A percentile compares a stretch with the other conserved stretches of the same genome.
phyloP scores from a whole-genome alignment of 495 filamentous ascomycete species.

The Bacidia gigantensis region DNA sequence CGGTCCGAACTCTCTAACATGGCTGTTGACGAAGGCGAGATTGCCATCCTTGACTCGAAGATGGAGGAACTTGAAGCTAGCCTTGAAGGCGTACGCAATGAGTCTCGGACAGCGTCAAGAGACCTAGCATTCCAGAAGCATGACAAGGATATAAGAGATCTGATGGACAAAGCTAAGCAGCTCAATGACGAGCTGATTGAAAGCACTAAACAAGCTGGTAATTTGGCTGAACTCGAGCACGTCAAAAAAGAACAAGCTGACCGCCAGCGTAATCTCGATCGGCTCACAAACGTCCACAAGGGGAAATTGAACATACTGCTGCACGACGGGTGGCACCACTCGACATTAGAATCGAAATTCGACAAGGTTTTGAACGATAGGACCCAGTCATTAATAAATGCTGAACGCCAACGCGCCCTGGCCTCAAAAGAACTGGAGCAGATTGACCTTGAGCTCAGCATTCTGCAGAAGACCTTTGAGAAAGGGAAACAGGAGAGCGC shows the following conservation, averaged over 20 bases:
- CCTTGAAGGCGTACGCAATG: conserved; percentile 46
- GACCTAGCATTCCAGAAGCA: conserved; percentile 52
- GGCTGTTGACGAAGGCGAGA: conserved; percentile 69
- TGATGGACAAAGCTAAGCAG: conserved; percentile 54
- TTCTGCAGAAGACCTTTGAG: conserved; percentile 49
- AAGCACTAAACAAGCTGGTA: conserved; percentile 61
- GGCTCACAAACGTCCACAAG: conserved; percentile 60
- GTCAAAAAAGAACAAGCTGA: conserved; percentile 64
- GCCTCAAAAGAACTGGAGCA: conserved; percentile 62
- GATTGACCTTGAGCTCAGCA: conserved; percentile 49
- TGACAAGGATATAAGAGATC: conserved; percentile 44
- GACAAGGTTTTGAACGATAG: conserved; percentile 45
- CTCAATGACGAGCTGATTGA: conserved; percentile 66
- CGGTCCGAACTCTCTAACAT: conserved; percentile 55
- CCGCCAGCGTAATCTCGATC: conserved; percentile 54
- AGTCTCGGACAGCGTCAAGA: conserved; percentile 46
- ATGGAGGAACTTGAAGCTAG: conserved; percentile 51
- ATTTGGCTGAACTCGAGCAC: conserved; percentile 65
- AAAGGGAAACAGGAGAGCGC: neutral
- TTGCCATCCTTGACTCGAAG: conserved; percentile 57
- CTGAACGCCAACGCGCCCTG: conserved; percentile 53
- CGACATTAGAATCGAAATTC: conserved; percentile 57
- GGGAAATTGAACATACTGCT: conserved; percentile 51
- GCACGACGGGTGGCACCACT: conserved; percentile 49
- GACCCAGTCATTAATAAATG: conserved; percentile 40